phyloP scores from a whole-genome alignment of 139 green algal species.

The Auxenochlorella pyrenoidosa region DNA sequence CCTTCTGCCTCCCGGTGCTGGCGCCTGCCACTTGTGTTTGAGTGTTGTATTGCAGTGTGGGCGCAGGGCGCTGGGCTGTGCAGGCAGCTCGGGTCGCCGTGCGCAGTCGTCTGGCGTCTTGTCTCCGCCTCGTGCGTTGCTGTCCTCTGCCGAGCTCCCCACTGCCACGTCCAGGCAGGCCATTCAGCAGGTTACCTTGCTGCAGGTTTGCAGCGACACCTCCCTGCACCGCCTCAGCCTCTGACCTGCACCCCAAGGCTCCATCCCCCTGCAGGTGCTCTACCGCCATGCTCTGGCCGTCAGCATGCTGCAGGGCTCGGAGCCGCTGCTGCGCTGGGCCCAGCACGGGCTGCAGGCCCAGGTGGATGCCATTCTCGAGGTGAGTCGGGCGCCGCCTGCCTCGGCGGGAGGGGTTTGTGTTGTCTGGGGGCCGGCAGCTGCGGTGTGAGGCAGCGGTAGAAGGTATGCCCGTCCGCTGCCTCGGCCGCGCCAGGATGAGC shows the following conservation, averaged over 20 bases:
- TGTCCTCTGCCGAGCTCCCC: too few relatives aligned
- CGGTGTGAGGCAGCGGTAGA: neutral
- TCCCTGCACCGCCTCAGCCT: neutral
- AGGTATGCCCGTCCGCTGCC: too few relatives aligned
- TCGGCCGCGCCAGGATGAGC: too few relatives aligned
- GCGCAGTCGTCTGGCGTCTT: too few relatives aligned
- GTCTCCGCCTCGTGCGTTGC: too few relatives aligned
- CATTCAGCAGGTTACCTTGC: too few relatives aligned
- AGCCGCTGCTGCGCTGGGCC: constrained; percentile 12
- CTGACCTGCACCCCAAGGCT: neutral
- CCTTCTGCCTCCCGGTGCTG: too few relatives aligned
- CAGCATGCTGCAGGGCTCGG: neutral
- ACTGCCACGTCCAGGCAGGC: too few relatives aligned
- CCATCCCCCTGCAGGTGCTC: neutral
- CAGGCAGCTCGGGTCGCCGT: too few relatives aligned
- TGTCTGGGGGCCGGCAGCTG: neutral
- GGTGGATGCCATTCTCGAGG: constrained; percentile 12
- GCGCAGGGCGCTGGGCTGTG: too few relatives aligned
- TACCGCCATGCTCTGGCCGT: constrained; percentile 18
- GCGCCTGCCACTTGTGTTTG: too few relatives aligned
- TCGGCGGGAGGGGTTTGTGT: neutral
- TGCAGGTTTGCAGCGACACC: too few relatives aligned
- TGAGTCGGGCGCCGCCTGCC: neutral
- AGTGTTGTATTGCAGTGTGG: neutral
- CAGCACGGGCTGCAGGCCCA: constrained; percentile 1